phyloP scores from a whole-genome alignment of 805 yeast genomes.

The Candida loeiensis region DNA sequence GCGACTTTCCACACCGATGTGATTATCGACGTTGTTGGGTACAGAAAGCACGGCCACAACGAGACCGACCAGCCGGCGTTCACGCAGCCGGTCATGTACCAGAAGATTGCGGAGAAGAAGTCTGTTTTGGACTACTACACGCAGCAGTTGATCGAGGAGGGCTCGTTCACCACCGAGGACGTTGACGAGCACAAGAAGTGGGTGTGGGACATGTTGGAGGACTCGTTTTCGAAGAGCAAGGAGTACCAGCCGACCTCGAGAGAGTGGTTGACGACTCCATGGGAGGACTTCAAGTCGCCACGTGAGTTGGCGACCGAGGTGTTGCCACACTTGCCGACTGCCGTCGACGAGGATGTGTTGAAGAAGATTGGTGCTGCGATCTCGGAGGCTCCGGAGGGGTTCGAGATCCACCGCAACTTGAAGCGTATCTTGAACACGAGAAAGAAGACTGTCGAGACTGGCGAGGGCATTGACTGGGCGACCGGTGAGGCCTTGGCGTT shows the following conservation, averaged over 20 bases:
- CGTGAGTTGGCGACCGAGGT: constrained; percentile 94
- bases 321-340: constrained; percentile 94
- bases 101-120: constrained; percentile 82
- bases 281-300: constrained; percentile 99
- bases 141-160: constrained; percentile 75
- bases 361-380: constrained; percentile 75
- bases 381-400: constrained; percentile 81
- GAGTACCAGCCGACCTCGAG: constrained; percentile 87
- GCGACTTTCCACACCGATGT: constrained; percentile 95
- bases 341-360: constrained; percentile 66
- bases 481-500: constrained; percentile 99
- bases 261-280: constrained; percentile 98
- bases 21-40: constrained; percentile 94
- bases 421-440: constrained; percentile 90
- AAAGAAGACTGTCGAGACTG: constrained; percentile 79
- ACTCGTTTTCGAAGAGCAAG: constrained; percentile 81
- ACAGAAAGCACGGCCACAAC: constrained; percentile 98
- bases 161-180: constrained; percentile 84
- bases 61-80: constrained; percentile 99
- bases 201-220: constrained; percentile 95
- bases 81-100: constrained; percentile 98
- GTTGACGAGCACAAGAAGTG: constrained; percentile 94
- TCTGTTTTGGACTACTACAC: constrained; percentile 85
- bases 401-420: constrained; percentile 90
- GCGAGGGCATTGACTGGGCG: constrained; percentile 97